Base-by-base conservation (phyloP, 2,329 filamentous ascomycete species). In the Verticillium alfalfae region DNA sequence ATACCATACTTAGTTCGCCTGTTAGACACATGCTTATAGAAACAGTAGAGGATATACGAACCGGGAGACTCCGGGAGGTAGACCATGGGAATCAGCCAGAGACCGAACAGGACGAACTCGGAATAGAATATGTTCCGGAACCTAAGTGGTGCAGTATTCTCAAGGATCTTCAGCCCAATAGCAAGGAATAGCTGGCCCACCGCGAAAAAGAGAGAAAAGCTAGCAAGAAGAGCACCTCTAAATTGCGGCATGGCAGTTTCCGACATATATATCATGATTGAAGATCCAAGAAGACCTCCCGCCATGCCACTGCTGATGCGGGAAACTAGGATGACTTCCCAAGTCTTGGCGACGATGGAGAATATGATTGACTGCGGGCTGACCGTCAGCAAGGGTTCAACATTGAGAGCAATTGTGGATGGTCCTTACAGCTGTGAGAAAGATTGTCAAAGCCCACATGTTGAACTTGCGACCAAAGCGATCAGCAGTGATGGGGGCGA, bases 41-140 rank as follows among this genome's bases (percentile, higher is more conserved):
- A 9, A 18, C 12, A 1, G 34, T 15, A 57, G 18, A 22, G n/a
- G 3, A 13, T 5, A 49, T 15, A 52, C 57, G 7, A 49, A 58
- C 57, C 45, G 4, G 58, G 58, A 9, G 58, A 54, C 34, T 59
- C 58, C 1, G 58, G 58, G 3, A 59, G 60, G 56, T 59, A 62
- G 22, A 64, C 3, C 60, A 64, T 60, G 34, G 58, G 58, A 34
- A 58, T 34, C 16, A 61, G 12, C 60, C 60, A 61, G 38, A 61
- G 55, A 0, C 31, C 60, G n/a, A 52, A 61, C 18, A 61, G n/a
- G 26, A 61, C 56, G 45, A 61, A 61, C 18, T 61, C 60, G 3
- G 60, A 61, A 56, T 61, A 61, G 41, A 61, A 61, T n/a, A 61
- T 58, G 60, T 61, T 61, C 16, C 56, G 41, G 6, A 54, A 61